These are phyloP conservation scores for Davidsoniella virescens DNA, from an alignment of 2,329 filamentous ascomycete species.

Conservation along the genomic window DNA sequence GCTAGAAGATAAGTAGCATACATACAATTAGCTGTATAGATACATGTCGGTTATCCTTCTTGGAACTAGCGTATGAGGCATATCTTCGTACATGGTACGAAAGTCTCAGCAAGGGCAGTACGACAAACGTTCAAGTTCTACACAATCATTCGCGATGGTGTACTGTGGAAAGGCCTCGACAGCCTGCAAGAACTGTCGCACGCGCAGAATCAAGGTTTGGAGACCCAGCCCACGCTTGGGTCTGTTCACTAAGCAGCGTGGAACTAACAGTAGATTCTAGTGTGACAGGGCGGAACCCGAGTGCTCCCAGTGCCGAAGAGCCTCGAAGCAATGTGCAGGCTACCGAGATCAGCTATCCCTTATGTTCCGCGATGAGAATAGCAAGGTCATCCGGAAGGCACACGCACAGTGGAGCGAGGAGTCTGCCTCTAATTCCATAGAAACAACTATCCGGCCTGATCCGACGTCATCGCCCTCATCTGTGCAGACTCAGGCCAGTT, in stretches of 20 bases:
- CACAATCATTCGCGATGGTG: slow-evolving; percentile 25
- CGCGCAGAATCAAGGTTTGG: slow-evolving; percentile 36
- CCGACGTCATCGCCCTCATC: too few relatives aligned
- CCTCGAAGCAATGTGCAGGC: slow-evolving; percentile 43
- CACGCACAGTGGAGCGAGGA: slow-evolving; percentile 31
- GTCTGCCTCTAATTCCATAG: background rate
- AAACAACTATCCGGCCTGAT: too few relatives aligned
- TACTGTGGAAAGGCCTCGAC: slow-evolving; percentile 41
- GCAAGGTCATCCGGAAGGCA: slow-evolving; percentile 42
- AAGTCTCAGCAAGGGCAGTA: too few relatives aligned
- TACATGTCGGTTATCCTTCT: too few relatives aligned
- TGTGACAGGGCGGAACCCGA: slow-evolving; percentile 45
- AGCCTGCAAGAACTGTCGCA: slow-evolving; percentile 37
- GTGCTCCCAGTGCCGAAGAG: slow-evolving; percentile 46
- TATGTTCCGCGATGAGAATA: slow-evolving; percentile 51
- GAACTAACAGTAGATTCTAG: slow-evolving; percentile 19
- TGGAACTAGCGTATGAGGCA: too few relatives aligned
- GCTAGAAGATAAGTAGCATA: too few relatives aligned
- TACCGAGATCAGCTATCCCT: slow-evolving; percentile 48
- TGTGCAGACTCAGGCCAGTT: too few relatives aligned
- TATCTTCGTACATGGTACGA: too few relatives aligned
- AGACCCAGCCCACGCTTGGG: background rate
- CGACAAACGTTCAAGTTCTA: background rate
- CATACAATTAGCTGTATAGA: too few relatives aligned
- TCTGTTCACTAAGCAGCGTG: background rate